Conservation (phyloP, 129 eudicot species). For the Chrysanthemum lavandulifolium region DNA sequence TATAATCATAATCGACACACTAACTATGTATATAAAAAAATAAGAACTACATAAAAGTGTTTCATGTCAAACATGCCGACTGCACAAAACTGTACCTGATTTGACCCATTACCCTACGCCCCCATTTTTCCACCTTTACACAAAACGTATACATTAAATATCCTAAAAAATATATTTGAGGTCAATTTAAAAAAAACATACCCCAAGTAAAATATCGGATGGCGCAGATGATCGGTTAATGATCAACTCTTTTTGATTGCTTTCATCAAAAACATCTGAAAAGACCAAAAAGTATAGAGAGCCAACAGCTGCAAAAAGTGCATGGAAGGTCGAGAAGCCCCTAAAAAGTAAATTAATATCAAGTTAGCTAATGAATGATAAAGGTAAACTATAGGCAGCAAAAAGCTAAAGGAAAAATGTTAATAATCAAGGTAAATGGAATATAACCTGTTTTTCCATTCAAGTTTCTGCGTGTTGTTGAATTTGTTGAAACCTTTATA, state of each 20-base stretch:
- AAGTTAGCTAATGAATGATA: slow-evolving; percentile 17
- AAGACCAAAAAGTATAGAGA: slow-evolving; percentile 60
- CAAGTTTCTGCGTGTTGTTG: slow-evolving; percentile 41
- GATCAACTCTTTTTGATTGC: slow-evolving; percentile 33
- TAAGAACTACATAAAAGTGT: too few species aligned
- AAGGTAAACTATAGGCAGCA: neutral
- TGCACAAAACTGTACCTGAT: neutral
- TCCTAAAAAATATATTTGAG: neutral
- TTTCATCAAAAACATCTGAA: slow-evolving; percentile 53
- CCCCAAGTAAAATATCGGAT: slow-evolving; percentile 65
- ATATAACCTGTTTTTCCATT: slow-evolving; percentile 72
- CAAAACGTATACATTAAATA: neutral
- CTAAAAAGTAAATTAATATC: slow-evolving; percentile 27
- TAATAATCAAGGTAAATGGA: neutral
- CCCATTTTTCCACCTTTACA: neutral
- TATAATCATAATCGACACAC: too few species aligned
- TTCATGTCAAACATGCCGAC: too few species aligned
- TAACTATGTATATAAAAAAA: too few species aligned
- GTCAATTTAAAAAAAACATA: slow-evolving; percentile 22
- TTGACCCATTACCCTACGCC: neutral
- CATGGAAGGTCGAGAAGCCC: slow-evolving; percentile 92
- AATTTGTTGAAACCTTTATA: slow-evolving; percentile 55
- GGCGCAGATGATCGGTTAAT: slow-evolving; percentile 50
- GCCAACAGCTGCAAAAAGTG: slow-evolving; percentile 62
- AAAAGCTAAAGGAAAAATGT: neutral